A percentile compares a stretch with the other conserved stretches of the same genome.
These are phyloP conservation scores for Mimosa pudica DNA, from an alignment of 306 rosid genomes.

Conservation along the genomic window DNA sequence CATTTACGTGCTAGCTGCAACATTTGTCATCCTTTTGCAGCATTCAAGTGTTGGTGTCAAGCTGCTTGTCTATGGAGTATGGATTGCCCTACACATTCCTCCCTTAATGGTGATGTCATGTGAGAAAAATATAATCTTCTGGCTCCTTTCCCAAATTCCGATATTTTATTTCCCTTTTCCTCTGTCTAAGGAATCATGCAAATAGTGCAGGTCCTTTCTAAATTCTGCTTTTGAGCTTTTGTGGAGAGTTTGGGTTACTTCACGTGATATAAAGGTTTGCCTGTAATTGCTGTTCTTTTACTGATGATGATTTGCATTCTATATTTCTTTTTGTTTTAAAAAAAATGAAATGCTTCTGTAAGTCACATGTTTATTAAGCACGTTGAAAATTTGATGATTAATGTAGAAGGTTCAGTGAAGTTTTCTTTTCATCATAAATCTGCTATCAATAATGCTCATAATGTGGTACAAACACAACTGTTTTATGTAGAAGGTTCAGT, in stretches of 20 bases:
- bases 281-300: conserved; percentile 23
- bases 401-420: background rate
- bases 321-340: background rate
- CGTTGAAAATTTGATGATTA: background rate
- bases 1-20: conserved; percentile 7
- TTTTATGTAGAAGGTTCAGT: background rate
- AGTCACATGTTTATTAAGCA: background rate
- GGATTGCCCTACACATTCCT: conserved; percentile 73
- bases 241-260: conserved; percentile 92
- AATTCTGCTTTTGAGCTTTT: conserved; percentile 96
- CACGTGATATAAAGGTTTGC: conserved; percentile 89
- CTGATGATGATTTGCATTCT: background rate
- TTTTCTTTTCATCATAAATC: background rate
- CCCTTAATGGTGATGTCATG: conserved; percentile 82
- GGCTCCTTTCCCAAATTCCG: conserved; percentile 26
- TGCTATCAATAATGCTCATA: background rate
- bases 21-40: conserved; percentile 55
- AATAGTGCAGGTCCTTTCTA: conserved; percentile 86
- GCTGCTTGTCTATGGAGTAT: conserved; percentile 80
- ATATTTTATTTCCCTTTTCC: conserved; percentile 27
- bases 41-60: conserved; percentile 98
- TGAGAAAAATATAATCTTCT: conserved; percentile 57
- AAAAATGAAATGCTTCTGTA: background rate
- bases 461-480: background rate
- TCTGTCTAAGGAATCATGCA: conserved; percentile 43